phyloP scores from a whole-genome alignment of 768 basidiomycete species.

The Boletus edulis region DNA sequence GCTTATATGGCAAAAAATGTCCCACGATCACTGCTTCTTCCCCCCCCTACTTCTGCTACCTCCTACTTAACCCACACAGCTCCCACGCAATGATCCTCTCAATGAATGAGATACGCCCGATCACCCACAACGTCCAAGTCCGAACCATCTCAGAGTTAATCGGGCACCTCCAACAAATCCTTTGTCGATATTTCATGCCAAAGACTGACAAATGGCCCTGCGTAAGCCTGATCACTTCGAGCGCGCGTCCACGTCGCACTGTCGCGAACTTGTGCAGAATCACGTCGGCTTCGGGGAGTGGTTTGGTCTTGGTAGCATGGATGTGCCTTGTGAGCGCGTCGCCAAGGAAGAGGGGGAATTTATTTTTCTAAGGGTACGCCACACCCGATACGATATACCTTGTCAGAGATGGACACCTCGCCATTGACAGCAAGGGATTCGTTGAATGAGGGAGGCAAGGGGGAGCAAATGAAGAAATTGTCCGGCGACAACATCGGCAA shows the following conservation, averaged over 20 bases:
- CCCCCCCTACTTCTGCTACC: background rate
- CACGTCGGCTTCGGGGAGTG: constrained; percentile 22
- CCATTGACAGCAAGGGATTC: too few species aligned
- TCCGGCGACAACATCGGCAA: constrained; percentile 41
- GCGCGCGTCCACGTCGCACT: constrained; percentile 36
- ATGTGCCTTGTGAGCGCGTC: constrained; percentile 38
- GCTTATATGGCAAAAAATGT: too few species aligned
- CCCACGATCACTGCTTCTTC: too few species aligned
- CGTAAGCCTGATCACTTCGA: constrained; percentile 40
- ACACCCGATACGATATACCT: constrained; percentile 40
- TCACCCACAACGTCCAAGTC: constrained; percentile 20
- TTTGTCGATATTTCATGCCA: constrained; percentile 21
- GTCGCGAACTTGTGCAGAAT: constrained; percentile 35
- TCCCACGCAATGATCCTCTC: constrained; percentile 15
- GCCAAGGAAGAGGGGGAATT: constrained; percentile 44
- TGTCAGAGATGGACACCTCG: too few species aligned
- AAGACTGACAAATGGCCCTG: constrained; percentile 31
- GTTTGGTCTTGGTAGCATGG: constrained; percentile 1
- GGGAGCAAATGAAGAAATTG: constrained; percentile 35
- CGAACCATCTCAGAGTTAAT: constrained; percentile 26
- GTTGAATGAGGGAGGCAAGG: constrained; percentile 27
- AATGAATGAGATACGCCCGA: constrained; percentile 17
- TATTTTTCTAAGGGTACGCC: constrained; percentile 35
- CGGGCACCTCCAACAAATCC: constrained; percentile 21
- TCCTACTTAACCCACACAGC: constrained; percentile 21